These are phyloP conservation scores for Volvariella surrecta DNA, from an alignment of 1,284 basidiomycete genomes.

Conservation along the genomic window DNA sequence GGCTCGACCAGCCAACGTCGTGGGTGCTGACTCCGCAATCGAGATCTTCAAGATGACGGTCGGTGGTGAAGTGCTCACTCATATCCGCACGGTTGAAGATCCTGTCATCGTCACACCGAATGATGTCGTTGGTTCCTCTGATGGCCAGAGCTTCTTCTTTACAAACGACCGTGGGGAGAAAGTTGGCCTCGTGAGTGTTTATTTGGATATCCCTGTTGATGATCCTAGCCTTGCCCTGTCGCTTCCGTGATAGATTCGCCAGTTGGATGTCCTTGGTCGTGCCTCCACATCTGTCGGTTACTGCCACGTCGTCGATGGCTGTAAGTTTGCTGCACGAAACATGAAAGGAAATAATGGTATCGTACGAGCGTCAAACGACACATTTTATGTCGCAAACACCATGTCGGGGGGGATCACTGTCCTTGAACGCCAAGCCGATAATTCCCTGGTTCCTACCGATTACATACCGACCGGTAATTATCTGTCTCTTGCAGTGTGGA, in stretches of 20 bases:
- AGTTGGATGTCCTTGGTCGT: slow-evolving; percentile 25
- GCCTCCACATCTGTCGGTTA: slow-evolving; percentile 42
- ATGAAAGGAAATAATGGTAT: slow-evolving; percentile 51
- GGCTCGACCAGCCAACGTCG: slow-evolving; percentile 24
- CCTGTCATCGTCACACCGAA: slow-evolving; percentile 60
- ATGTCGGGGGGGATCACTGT: slow-evolving; percentile 34
- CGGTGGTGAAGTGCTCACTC: slow-evolving; percentile 34
- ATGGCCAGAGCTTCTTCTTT: slow-evolving; percentile 55
- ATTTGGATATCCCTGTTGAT: neutral
- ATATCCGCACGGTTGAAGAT: slow-evolving; percentile 52
- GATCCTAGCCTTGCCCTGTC: neutral
- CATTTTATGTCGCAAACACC: slow-evolving; percentile 44
- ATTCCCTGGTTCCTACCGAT: slow-evolving; percentile 37
- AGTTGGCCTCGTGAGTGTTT: slow-evolving; percentile 36
- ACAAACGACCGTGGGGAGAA: slow-evolving; percentile 58
- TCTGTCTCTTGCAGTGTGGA: neutral
- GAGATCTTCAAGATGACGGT: slow-evolving; percentile 59
- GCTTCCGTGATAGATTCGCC: slow-evolving; percentile 20
- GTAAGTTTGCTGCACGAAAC: slow-evolving; percentile 41
- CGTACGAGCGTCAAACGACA: slow-evolving; percentile 39
- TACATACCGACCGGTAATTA: slow-evolving; percentile 16
- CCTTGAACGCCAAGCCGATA: slow-evolving; percentile 46
- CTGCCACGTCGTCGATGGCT: slow-evolving; percentile 49
- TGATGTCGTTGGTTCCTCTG: slow-evolving; percentile 55
- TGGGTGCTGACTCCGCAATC: slow-evolving; percentile 63